Conservation (phyloP, 176 grass and related monocot species). For the Triticum aestivum region IWGSC_CS_RefSeq_v2.1 NC_057807.1:630576476-630576975, state of each 20-base stretch:
- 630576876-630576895: background rate
- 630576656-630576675: background rate
- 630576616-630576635: background rate
- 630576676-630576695: background rate
- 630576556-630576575: background rate
- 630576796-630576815: slow-evolving; percentile 17
- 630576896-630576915: slow-evolving; percentile 18
- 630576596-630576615: background rate
- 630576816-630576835: background rate
- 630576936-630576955: background rate
- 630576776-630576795: slow-evolving; percentile 38
- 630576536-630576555: too few species aligned
- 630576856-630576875: background rate
- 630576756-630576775: background rate
- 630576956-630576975: slow-evolving; percentile 3
- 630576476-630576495: background rate
- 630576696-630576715: background rate
- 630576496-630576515: background rate
- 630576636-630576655: background rate
- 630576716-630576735: background rate
- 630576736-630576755: background rate
- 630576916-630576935: background rate
- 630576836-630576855: background rate
- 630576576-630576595: background rate
- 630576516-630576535: background rate